Evolutionary conservation across 345 rosid genomes (phyloP), one percentile per base, ranked within the genome.

Genomic region (Cardamine occulta): DNA sequence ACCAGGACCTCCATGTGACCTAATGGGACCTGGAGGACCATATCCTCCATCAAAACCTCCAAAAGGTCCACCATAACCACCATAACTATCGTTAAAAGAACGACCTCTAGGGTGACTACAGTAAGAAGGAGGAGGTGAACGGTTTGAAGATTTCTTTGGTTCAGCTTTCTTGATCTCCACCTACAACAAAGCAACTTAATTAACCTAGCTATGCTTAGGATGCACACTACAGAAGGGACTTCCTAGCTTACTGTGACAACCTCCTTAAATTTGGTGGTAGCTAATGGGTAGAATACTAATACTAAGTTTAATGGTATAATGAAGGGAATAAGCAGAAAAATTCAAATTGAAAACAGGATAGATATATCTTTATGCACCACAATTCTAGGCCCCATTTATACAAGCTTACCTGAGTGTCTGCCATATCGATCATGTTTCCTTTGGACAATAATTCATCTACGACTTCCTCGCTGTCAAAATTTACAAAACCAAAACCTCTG

Each of bases 151-250:
- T 92, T 95, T 92, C 97, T 90, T 90, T 88, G 99, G 99, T 92
- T 95, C 99, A 56, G 99, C 99, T 88, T 95, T 95, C 93, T 92
- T 92, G 96, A 95, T 88, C 89, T 95, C 97, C 92, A 92, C 98
- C 98, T 93, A 93, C 96, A 93, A 91, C 85, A 89, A 87, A 93
- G 93, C 82, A 93, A 86, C 87, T 91, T 83, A 86, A 86, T 93
- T 84, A 93, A 91, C 97, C 97, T 89, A 93, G 79, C 82, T 83
- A 77, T 73, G 88, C 82, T 80, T n/a, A 19, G 78, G 80, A 67
- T 70, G 80, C 67, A 87, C 80, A 80, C 93, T 86, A 81, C 17
- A 59, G 42, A 32, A 51, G 17, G 78, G 73, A 11, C 6, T 73
- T 59, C 62, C 81, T 59, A 78, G 48, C 40, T 66, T 10, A 58